Percentiles rank a stretch among this genome's conserved stretches.
These are phyloP conservation scores for Pythium myriotylum DNA, from an alignment of 352 stramenopile species.

Conservation along the genomic window DNA sequence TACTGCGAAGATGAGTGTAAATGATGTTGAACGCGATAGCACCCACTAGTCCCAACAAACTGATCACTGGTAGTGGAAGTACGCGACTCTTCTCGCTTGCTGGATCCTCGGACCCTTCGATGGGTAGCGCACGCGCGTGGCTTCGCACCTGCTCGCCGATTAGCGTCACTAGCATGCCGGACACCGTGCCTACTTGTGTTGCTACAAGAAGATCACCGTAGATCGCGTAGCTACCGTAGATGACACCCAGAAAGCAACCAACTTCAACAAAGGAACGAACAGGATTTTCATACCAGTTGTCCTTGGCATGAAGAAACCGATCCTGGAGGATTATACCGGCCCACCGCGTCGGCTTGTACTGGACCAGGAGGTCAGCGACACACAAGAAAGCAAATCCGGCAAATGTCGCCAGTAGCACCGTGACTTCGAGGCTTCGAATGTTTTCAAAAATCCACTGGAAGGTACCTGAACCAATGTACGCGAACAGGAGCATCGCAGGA, in stretches of 20 bases:
- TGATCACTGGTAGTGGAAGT: constrained; percentile 81
- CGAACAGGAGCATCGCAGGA: constrained; percentile 73
- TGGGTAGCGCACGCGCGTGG: constrained; percentile 44
- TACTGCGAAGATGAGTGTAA: constrained; percentile 80
- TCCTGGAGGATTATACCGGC: constrained; percentile 85
- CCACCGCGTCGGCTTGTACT: constrained; percentile 48
- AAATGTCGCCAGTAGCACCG: constrained; percentile 70
- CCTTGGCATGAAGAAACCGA: constrained; percentile 68
- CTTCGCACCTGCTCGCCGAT: constrained; percentile 77
- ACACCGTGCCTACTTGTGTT: constrained; percentile 82
- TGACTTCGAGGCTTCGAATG: constrained; percentile 83
- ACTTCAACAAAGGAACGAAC: constrained; percentile 86
- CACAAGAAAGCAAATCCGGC: constrained; percentile 86
- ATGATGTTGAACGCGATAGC: constrained; percentile 88
- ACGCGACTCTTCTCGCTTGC: constrained; percentile 68
- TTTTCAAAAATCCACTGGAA: constrained; percentile 91
- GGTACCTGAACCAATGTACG: constrained; percentile 83
- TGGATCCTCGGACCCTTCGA: constrained; percentile 30
- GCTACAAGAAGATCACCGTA: constrained; percentile 79
- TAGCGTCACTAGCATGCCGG: constrained; percentile 78
- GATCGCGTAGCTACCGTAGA: constrained; percentile 87
- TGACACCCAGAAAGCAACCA: constrained; percentile 85
- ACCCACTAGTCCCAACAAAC: constrained; percentile 71
- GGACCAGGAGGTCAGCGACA: constrained; percentile 63
- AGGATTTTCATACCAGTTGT: constrained; percentile 76